Percentiles rank a stretch among this genome's conserved stretches.
Evolutionary conservation across 495 filamentous ascomycete species (phyloP).

Genomic region (Margaritispora aquatica): DNA sequence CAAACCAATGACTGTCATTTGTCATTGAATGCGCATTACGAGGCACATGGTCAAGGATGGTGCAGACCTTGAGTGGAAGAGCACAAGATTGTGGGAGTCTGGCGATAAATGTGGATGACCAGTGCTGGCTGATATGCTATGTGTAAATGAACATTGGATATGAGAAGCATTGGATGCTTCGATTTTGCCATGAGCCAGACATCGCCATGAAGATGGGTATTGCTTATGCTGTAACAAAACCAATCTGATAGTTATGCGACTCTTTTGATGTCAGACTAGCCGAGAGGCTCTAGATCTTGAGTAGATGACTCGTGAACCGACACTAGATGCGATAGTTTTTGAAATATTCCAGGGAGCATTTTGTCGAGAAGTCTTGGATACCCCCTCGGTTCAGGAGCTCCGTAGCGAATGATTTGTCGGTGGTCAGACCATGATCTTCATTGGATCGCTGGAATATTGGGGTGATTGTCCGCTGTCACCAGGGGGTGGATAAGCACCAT

Average conservation of each 20-base stretch:
- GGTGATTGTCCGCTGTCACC: slow-evolving; percentile 12
- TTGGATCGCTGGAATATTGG: slow-evolving; percentile 5
- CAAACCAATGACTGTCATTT: too few species aligned
- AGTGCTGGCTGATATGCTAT: background rate
- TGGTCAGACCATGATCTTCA: background rate
- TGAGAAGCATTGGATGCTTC: too few species aligned
- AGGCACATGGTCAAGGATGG: background rate
- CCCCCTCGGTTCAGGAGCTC: background rate
- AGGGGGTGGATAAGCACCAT: background rate
- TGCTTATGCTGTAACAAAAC: too few species aligned
- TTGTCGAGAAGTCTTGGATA: background rate
- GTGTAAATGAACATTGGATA: too few species aligned
- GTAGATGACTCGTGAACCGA: background rate
- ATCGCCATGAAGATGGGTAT: too few species aligned
- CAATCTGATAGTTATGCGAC: too few species aligned
- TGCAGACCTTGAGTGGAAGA: background rate
- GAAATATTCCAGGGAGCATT: background rate
- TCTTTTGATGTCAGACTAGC: background rate
- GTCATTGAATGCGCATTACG: background rate
- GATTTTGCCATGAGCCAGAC: background rate
- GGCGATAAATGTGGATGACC: background rate
- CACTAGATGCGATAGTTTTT: background rate
- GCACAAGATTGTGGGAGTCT: background rate
- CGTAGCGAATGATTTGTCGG: background rate
- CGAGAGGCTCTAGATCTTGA: background rate